Evolutionary conservation across 495 filamentous ascomycete genomes (phyloP).

Genomic region (Sabuloglossum arenarium): DNA sequence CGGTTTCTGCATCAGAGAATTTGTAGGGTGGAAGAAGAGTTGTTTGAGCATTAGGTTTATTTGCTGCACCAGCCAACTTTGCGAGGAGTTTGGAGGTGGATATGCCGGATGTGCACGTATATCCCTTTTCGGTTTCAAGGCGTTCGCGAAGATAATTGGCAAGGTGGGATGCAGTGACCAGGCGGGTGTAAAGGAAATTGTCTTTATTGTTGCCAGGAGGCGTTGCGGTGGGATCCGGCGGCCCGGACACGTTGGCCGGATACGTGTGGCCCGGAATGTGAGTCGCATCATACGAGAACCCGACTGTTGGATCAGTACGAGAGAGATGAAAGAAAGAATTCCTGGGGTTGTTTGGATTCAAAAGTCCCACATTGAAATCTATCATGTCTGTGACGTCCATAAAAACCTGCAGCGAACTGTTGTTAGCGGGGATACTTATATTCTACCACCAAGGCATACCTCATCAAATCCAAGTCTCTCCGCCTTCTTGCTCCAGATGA

Average conservation of each 20-base stretch:
- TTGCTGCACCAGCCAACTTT: conserved; percentile 63
- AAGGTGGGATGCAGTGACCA: conserved; percentile 55
- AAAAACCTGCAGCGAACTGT: conserved; percentile 24
- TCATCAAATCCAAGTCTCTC: conserved; percentile 82
- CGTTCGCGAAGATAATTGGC: conserved; percentile 45
- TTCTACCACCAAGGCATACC: conserved; percentile 14
- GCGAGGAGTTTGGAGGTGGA: conserved; percentile 67
- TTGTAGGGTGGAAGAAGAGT: conserved; percentile 48
- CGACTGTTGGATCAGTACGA: conserved; percentile 48
- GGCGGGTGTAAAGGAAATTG: conserved; percentile 25
- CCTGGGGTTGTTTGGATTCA: conserved; percentile 42
- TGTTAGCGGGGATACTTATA: not conserved
- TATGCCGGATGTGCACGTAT: conserved; percentile 72
- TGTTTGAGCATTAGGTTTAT: conserved; percentile 77
- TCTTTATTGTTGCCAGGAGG: conserved; percentile 2
- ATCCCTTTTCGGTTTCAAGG: conserved; percentile 60
- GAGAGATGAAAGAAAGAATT: conserved; percentile 70
- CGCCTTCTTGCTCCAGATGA: conserved; percentile 52
- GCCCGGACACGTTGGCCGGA: conserved; percentile 15
- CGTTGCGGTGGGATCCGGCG: not conserved
- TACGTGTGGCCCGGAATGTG: conserved; percentile 33
- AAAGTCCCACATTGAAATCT: conserved; percentile 47
- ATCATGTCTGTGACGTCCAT: conserved; percentile 73
- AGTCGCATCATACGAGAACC: conserved; percentile 60
- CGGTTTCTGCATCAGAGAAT: conserved; percentile 4